These are phyloP conservation scores for Ogataea polymorpha DNA, from an alignment of 805 yeast species.

Conservation along the genomic window DNA sequence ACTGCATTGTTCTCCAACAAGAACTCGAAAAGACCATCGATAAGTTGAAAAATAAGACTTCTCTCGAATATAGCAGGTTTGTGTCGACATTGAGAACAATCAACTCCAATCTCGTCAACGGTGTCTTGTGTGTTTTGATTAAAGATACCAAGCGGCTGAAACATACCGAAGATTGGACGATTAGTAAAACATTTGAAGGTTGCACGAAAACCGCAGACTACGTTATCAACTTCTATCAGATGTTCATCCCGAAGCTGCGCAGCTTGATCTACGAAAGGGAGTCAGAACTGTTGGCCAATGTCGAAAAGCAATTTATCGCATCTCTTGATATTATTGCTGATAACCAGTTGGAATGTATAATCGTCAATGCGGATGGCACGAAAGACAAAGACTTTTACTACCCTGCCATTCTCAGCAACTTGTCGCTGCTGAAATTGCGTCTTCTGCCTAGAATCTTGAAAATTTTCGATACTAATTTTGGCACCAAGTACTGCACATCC, in stretches of 20 bases:
- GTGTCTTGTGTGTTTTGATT: slow-evolving; percentile 25
- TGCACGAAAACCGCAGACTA: slow-evolving; percentile 38
- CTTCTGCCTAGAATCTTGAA: slow-evolving; percentile 49
- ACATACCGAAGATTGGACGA: slow-evolving; percentile 39
- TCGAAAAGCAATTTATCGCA: slow-evolving; percentile 34
- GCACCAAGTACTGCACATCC: slow-evolving; percentile 40
- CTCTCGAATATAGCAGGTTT: slow-evolving; percentile 24
- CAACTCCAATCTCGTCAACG: slow-evolving; percentile 26
- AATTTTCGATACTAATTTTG: slow-evolving; percentile 49
- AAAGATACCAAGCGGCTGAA: slow-evolving; percentile 24
- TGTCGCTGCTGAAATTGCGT: slow-evolving; percentile 43
- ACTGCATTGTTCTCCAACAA: slow-evolving; percentile 44
- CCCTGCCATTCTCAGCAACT: slow-evolving; percentile 47
- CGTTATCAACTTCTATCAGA: slow-evolving; percentile 37
- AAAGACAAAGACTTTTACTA: slow-evolving; percentile 23
- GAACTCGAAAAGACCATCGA: slow-evolving; percentile 34
- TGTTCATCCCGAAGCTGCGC: slow-evolving; percentile 33
- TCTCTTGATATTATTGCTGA: slow-evolving; percentile 40
- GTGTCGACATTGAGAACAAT: slow-evolving; percentile 18
- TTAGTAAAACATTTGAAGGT: slow-evolving; percentile 28
- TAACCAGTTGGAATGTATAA: slow-evolving; percentile 41
- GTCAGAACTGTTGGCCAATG: slow-evolving; percentile 18
- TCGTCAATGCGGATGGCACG: slow-evolving; percentile 32
- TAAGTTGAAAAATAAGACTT: slow-evolving; percentile 37
- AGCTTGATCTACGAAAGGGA: slow-evolving; percentile 20